A percentile compares a stretch with the other conserved stretches of the same genome.
These are phyloP conservation scores for Cyberlindnera euphorbiiphila DNA, from an alignment of 805 yeast genomes.

Conservation along the genomic window DNA sequence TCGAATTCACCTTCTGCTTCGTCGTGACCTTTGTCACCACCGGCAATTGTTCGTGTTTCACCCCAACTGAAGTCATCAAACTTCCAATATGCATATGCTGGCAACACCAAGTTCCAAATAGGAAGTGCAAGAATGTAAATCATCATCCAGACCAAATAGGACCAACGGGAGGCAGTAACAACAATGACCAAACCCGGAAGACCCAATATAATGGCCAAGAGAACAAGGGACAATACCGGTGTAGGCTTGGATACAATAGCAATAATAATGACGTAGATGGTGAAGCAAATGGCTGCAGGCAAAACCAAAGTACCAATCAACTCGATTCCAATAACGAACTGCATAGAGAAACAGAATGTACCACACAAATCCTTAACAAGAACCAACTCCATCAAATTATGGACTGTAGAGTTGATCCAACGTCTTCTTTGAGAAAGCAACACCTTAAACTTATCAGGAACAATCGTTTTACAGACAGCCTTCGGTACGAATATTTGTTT, in stretches of 20 bases:
- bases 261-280: constrained; percentile 69
- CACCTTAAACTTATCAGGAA: constrained; percentile 77
- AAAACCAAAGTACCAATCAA: constrained; percentile 82
- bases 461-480: constrained; percentile 89
- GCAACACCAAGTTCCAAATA: constrained; percentile 89
- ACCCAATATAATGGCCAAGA: constrained; percentile 78
- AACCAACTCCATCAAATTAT: constrained; percentile 83
- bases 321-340: constrained; percentile 80
- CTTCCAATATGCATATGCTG: constrained; percentile 87
- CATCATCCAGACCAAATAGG: constrained; percentile 74
- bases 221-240: constrained; percentile 69
- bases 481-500: constrained; percentile 83
- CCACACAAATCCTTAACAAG: constrained; percentile 88
- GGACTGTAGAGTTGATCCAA: constrained; percentile 95
- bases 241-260: constrained; percentile 73
- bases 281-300: constrained; percentile 83
- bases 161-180: constrained; percentile 70
- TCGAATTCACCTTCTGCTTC: constrained; percentile 81
- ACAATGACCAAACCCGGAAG: constrained; percentile 80
- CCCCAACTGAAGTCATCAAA: constrained; percentile 98
- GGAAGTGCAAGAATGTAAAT: constrained; percentile 80
- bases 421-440: constrained; percentile 90
- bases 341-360: constrained; percentile 93
- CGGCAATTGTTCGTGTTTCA: constrained; percentile 78
- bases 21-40: constrained; percentile 67